Conservation (phyloP, 352 stramenopile species). For the Pythium rishiriense region DNA sequence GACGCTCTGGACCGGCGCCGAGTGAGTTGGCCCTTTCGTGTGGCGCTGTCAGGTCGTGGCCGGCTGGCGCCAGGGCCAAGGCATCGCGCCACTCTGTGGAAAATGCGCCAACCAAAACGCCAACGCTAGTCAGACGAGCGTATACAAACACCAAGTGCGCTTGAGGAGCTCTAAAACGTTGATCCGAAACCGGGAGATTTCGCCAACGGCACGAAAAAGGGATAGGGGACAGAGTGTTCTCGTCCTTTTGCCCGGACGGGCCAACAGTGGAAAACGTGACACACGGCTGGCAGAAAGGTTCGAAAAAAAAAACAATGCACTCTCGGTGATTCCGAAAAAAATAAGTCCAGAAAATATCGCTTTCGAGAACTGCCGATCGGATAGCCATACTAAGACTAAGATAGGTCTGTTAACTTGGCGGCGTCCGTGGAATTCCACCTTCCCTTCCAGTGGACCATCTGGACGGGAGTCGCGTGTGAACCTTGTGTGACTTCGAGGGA, state of each 20-base stretch:
- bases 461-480: not conserved
- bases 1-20: conserved; percentile 1
- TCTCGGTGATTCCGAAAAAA: conserved; percentile 3
- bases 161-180: not conserved
- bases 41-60: conserved; percentile 19
- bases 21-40: conserved; percentile 27
- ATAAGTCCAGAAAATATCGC: not conserved
- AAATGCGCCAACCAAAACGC: conserved; percentile 6
- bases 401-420: not conserved
- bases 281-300: not conserved
- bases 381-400: not conserved
- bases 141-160: conserved; percentile 21
- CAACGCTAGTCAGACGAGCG: not conserved
- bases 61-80: conserved; percentile 14
- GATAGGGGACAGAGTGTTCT: not conserved
- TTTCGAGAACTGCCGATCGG: not conserved
- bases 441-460: conserved; percentile 1
- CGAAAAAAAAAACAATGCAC: conserved; percentile 5
- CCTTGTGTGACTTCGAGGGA: not conserved
- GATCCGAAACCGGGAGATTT: conserved; percentile 1
- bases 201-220: conserved; percentile 2
- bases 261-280: conserved; percentile 4
- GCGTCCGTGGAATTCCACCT: not conserved
- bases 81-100: conserved; percentile 5
- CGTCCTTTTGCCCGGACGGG: not conserved